A percentile compares a stretch with the other conserved stretches of the same genome.
Evolutionary conservation across 495 filamentous ascomycete species (phyloP).

Genomic region (Neurospora sublineolata): DNA sequence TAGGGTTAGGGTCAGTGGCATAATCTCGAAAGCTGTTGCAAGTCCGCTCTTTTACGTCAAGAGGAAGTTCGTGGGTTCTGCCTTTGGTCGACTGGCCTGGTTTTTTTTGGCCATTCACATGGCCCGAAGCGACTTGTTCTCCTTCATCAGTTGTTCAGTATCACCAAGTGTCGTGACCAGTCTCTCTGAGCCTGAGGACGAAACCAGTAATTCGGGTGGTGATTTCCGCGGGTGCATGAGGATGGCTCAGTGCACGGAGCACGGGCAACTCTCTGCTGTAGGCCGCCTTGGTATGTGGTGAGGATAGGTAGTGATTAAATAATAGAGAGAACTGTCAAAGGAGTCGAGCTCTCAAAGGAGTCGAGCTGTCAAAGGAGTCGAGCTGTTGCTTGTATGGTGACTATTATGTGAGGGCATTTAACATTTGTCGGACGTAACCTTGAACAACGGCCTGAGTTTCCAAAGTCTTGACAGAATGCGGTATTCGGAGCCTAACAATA

Average conservation of each 20-base stretch:
- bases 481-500: neutral
- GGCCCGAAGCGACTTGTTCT: neutral
- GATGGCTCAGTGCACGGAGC: neutral
- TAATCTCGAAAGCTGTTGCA: neutral
- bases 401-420: neutral
- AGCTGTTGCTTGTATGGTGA: neutral
- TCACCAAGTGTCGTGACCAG: neutral
- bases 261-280: neutral
- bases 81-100: neutral
- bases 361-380: neutral
- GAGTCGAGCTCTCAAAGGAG: neutral
- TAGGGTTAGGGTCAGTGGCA: neutral
- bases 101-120: constrained; percentile 2
- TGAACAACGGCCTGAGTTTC: neutral
- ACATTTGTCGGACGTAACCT: neutral
- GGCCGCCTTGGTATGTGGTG: neutral
- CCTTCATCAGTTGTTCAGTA: neutral
- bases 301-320: neutral
- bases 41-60: neutral
- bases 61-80: neutral
- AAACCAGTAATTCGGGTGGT: neutral
- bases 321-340: neutral
- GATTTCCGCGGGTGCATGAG: neutral
- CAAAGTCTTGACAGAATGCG: neutral
- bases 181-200: neutral